phyloP scores from a whole-genome alignment of 2,329 filamentous ascomycete genomes.

The Fusarium liriodendri region DNA sequence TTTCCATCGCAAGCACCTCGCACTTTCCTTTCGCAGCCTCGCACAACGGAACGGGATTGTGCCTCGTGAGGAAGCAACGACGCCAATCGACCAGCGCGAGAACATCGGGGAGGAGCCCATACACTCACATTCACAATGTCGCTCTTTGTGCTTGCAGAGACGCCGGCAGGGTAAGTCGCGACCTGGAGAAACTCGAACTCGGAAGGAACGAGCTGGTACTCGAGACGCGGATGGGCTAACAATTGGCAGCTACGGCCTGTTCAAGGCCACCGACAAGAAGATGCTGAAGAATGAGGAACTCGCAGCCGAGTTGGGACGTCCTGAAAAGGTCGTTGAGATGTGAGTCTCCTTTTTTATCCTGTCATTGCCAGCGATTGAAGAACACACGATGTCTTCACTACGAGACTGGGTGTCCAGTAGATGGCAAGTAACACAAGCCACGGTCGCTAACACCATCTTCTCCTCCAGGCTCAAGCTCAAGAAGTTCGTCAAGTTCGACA shows the following conservation, averaged over 20 bases:
- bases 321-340: slow-evolving; percentile 89
- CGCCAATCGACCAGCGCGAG: slow-evolving; percentile 47
- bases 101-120: slow-evolving; percentile 45
- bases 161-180: slow-evolving; percentile 77
- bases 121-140: slow-evolving; percentile 72
- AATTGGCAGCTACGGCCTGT: slow-evolving; percentile 85
- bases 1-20: slow-evolving; percentile 53
- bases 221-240: slow-evolving; percentile 44
- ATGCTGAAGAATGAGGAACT: slow-evolving; percentile 89
- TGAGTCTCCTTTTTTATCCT: slow-evolving; percentile 58
- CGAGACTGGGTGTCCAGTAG: slow-evolving; percentile 15
- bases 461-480: slow-evolving; percentile 85
- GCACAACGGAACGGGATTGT: slow-evolving; percentile 51
- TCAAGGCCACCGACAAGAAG: slow-evolving; percentile 99
- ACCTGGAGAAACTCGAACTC: slow-evolving; percentile 9
- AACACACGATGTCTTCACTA: slow-evolving; percentile 6
- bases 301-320: slow-evolving; percentile 77
- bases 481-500: slow-evolving; percentile 97
- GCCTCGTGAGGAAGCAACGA: slow-evolving; percentile 50
- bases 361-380: slow-evolving; percentile 2
- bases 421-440: neutral
- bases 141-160: slow-evolving; percentile 94
- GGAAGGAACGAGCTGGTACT: slow-evolving; percentile 21
- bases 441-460: slow-evolving; percentile 10
- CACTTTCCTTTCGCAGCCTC: slow-evolving; percentile 47